phyloP scores from a whole-genome alignment of 805 yeast genomes.

The Teunomyces barrocoloradensis region DNA sequence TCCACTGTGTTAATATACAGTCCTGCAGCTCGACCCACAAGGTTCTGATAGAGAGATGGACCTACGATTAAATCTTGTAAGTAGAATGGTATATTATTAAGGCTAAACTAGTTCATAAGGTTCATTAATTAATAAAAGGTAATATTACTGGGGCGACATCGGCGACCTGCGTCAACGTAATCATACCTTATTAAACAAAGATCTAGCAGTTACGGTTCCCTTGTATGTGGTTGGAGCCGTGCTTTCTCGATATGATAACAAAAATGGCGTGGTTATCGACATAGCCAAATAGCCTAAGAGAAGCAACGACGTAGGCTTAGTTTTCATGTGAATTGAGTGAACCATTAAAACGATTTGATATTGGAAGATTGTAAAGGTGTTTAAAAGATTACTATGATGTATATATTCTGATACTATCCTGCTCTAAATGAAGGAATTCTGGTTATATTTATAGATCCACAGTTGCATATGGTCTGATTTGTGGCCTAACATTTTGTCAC shows the following conservation, averaged over 20 bases:
- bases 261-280: constrained; percentile 39
- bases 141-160: background rate
- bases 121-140: background rate
- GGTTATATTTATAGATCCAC: constrained; percentile 6
- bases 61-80: background rate
- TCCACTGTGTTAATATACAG: background rate
- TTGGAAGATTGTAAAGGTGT: background rate
- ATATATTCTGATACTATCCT: background rate
- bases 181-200: constrained; percentile 35
- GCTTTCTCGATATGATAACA: constrained; percentile 40
- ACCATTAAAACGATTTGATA: background rate
- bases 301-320: constrained; percentile 23
- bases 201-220: constrained; percentile 35
- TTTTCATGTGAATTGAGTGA: constrained; percentile 20
- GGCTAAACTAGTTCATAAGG: background rate
- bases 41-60: background rate
- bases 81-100: background rate
- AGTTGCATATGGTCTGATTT: constrained; percentile 6
- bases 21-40: background rate
- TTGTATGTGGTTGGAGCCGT: constrained; percentile 18
- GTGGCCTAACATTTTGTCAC: constrained; percentile 1
- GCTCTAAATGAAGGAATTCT: background rate
- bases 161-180: background rate
- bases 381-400: background rate
- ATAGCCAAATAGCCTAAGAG: constrained; percentile 38